Evolutionary conservation across 306 rosid species (phyloP), one percentile per base, ranked within the genome.

Genomic region (Cyclanthera cordifolia): DNA sequence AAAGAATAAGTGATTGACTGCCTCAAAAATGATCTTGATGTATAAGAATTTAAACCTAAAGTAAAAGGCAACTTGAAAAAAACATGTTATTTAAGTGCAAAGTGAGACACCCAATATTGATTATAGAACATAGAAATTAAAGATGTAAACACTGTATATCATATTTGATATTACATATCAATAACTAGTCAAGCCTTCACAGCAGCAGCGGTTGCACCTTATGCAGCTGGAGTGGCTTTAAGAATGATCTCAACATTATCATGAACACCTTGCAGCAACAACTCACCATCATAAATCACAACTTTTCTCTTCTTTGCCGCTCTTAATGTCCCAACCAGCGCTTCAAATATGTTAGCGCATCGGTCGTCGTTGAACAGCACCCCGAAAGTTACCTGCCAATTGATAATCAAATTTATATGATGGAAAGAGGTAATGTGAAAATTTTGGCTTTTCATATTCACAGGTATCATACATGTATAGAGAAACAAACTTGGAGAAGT

Each of bases 191-290:
- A 82, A 52, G 71, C 57, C 75, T 69, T 74, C 50, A 34, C 78
- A 41, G 73, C 69, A 53, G 84, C 68, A 43, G 48, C 74, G 2
- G 49, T 19, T 13, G 66, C 50, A 32, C 72, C 56, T 34, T 68
- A 69, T 25, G 76, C 69, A 11, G 79, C 69, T 30, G 86, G 73
- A 55, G 79, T 2, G 19, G 90, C 83, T 75, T 83, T 87, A 71
- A 90, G 95, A n/a, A 56, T 70, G 74, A 93, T 93, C 79, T 86
- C 94, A 54, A 89, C 99, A 43, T 85, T 87, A 75, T 93, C 99
- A 66, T 89, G 99, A 74, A 93, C 99, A 49, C 99, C 99, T 82
- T 87, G 99, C 73, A 90, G 86, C 72, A 90, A 85, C 37, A 89
- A 79, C 82, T 93, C 99, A 16, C 98, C 96, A 8, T 87, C 94